Evolutionary conservation across 768 basidiomycete genomes (phyloP), one percentile per base, ranked within the genome.

Genomic region (Dacryopinax spathularia): DNA sequence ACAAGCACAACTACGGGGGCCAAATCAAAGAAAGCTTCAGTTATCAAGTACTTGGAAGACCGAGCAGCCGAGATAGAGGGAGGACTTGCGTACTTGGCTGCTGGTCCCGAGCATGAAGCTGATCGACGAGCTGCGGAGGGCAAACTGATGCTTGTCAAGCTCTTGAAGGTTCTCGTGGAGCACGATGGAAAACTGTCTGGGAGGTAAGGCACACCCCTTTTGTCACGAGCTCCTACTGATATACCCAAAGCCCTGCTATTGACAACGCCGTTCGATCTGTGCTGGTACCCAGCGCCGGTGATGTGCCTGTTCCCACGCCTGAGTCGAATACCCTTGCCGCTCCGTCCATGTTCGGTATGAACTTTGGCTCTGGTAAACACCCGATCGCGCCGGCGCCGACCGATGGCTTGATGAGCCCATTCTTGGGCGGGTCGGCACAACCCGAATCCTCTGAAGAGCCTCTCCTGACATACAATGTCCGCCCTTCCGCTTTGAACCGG

Each of bases 171-270:
- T 7, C 81, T 98, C 82, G 80, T 97, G 0, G 88, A 94, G 67
- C 84, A 94, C 66, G 93, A 98, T 66, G 95, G 96, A 0, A 83
- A 83, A 62, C 74, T 96, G 20, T 83, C 84, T 33, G 92, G 91
- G 76, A 88, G 84, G 94, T 97, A 73, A 71, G 87, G 77, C 27
- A 7, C 16, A 16, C 43, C 12, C 59, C 34, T 56, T 18, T 34
- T 27, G 62, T 20, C 22, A n/a, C 29, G 27, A 16, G 18, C 16
- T 43, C 60, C 33, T 25, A 44, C 62, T 62, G 34, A 34, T n/a
- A 33, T 44, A n/a, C 20, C 16, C 44, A 75, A 78, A 79, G 85
- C 61, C 75, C 86, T 37, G 77, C 84, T 64, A 78, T 89, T 15
- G 93, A 96, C 66, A 74, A 78, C 1, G 85, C 88, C 15, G 83